Percentiles rank a stretch among this genome's conserved stretches.
phyloP scores from a whole-genome alignment of 176 grass and related monocot genomes.

The Microstegium vimineum region DNA sequence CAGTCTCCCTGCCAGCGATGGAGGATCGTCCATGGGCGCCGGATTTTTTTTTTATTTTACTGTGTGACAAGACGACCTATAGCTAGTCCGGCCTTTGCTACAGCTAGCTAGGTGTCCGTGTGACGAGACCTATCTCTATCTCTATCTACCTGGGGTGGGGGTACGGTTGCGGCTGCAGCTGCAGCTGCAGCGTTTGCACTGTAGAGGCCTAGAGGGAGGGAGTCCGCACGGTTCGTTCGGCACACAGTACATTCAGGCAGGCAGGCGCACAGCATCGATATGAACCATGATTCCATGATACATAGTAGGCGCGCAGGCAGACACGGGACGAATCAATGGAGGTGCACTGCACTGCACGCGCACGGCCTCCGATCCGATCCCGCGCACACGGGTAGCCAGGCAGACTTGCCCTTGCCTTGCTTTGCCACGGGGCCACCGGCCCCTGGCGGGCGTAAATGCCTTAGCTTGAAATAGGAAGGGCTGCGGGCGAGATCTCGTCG shows the following conservation, averaged over 20 bases:
- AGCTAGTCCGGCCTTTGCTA: neutral
- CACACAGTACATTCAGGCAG: neutral
- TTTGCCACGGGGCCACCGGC: neutral
- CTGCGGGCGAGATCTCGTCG: conserved; percentile 8
- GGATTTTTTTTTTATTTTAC: neutral
- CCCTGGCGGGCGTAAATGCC: conserved; percentile 35
- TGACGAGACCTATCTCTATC: neutral
- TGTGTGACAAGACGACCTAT: neutral
- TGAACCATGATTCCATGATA: neutral
- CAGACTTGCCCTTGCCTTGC: too few relatives aligned
- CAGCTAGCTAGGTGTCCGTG: too few relatives aligned
- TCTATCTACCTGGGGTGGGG: neutral
- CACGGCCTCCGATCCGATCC: neutral
- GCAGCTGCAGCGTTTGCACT: neutral
- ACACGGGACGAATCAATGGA: neutral
- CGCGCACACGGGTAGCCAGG: too few relatives aligned
- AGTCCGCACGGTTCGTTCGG: neutral
- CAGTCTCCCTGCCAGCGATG: neutral
- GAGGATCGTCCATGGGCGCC: neutral
- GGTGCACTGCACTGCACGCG: neutral
- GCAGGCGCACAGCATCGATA: neutral
- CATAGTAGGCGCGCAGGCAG: too few relatives aligned
- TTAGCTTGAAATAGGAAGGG: conserved; percentile 21
- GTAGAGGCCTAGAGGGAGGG: neutral
- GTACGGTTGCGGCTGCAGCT: neutral